Conservation (phyloP, 2,329 filamentous ascomycete species). For the Pseudogymnoascus sp. region DNA sequence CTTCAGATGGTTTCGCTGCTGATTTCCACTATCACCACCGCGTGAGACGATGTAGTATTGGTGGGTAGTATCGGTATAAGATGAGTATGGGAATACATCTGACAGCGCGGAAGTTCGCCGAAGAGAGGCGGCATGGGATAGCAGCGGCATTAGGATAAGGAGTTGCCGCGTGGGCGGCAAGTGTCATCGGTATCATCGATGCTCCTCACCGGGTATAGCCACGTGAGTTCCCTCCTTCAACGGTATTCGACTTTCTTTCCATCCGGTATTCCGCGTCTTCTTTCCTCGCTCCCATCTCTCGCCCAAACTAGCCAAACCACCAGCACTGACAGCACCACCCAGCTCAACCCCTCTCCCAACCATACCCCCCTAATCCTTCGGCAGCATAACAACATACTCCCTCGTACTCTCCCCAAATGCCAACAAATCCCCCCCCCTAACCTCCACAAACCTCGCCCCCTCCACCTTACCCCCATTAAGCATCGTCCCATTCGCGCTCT, state of each 20-base stretch:
- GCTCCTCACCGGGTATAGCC: not conserved
- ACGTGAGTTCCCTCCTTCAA: not conserved
- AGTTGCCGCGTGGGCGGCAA: not conserved
- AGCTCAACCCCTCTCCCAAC: not conserved
- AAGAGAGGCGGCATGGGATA: not conserved
- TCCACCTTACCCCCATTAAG: conserved; percentile 71
- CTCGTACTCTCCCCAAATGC: conserved; percentile 80
- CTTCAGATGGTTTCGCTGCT: conserved; percentile 20
- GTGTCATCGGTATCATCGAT: not conserved
- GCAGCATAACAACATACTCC: conserved; percentile 93
- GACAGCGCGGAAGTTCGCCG: not conserved
- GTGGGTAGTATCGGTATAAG: not conserved
- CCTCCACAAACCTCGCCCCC: conserved; percentile 71
- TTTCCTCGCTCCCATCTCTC: not conserved
- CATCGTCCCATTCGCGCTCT: conserved; percentile 82
- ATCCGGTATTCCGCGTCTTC: not conserved
- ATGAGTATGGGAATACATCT: not conserved
- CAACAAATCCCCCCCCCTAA: conserved; percentile 82
- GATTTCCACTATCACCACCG: not conserved
- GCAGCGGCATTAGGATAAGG: not conserved
- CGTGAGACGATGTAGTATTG: not conserved
- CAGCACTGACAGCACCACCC: not conserved
- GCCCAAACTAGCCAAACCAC: not conserved
- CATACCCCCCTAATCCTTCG: conserved; percentile 17
- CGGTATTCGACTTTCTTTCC: not conserved